Conservation (phyloP, 306 rosid genomes). For the Quercus cerris region DNA sequence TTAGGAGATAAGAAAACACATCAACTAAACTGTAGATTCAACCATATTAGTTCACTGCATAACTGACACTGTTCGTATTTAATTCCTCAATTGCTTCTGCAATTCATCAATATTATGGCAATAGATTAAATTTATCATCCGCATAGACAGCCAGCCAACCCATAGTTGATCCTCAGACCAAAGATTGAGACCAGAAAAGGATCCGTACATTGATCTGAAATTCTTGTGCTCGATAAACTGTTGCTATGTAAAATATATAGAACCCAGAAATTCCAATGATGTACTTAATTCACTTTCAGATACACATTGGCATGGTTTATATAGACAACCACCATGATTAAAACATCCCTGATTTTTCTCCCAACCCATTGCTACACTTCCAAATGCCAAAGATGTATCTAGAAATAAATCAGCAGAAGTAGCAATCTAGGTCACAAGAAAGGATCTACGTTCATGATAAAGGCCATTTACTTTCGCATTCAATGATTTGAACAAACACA, state of each 20-base stretch:
- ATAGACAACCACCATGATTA: neutral
- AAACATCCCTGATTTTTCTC: neutral
- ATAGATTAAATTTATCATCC: neutral
- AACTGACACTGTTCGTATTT: neutral
- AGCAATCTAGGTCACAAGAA: neutral
- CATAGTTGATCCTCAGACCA: neutral
- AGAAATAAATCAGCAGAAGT: neutral
- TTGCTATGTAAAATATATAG: neutral
- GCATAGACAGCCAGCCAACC: neutral
- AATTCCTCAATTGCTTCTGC: neutral
- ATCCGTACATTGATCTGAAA: neutral
- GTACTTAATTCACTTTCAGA: neutral
- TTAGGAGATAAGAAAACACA: constrained; percentile 2
- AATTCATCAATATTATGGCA: neutral
- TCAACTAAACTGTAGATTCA: neutral
- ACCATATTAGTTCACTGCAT: neutral
- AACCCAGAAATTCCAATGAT: neutral
- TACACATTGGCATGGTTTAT: neutral
- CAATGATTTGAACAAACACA: neutral
- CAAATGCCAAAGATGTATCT: neutral
- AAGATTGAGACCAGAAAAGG: neutral
- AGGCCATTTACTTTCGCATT: neutral
- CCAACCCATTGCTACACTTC: neutral
- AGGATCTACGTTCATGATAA: no score
- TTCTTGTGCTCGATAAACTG: neutral